Evolutionary conservation across 2,329 filamentous ascomycete species (phyloP).

Genomic region (Macroventuria anomochaeta): DNA sequence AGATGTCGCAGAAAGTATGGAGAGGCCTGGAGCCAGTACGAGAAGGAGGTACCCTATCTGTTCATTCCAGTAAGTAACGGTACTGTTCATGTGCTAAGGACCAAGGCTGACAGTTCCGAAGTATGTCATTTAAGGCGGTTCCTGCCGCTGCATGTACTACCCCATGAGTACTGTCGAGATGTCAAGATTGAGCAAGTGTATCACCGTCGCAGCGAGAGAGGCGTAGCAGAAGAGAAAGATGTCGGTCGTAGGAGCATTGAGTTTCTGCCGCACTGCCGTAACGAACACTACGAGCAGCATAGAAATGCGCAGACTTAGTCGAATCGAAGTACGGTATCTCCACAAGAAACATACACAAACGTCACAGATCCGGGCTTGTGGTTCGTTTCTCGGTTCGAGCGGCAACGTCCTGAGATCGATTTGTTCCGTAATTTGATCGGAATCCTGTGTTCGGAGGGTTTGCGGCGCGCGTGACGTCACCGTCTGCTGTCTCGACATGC

Average conservation of each 20-base stretch:
- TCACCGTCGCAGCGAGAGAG: too few relatives aligned
- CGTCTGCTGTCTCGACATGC: not conserved
- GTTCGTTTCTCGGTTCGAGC: constrained; percentile 12
- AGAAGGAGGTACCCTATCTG: constrained; percentile 77
- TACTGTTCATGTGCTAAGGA: not conserved
- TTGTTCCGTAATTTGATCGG: constrained; percentile 3
- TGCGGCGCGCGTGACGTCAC: constrained; percentile 12
- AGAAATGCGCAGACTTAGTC: not conserved
- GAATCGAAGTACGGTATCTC: not conserved
- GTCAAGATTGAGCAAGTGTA: not conserved
- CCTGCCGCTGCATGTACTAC: not conserved
- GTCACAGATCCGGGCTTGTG: not conserved
- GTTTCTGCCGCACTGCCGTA: too few relatives aligned
- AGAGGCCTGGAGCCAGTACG: constrained; percentile 80
- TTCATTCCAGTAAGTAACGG: constrained; percentile 69
- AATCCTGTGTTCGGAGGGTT: constrained; percentile 5
- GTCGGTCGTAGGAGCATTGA: not conserved
- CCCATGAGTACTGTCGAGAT: not conserved
- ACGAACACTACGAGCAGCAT: not conserved
- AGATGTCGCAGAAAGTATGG: constrained; percentile 79
- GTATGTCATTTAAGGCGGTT: constrained; percentile 4
- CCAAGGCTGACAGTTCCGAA: not conserved
- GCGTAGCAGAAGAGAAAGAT: too few relatives aligned
- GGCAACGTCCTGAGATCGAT: constrained; percentile 2
- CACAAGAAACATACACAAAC: not conserved